Percentiles rank a stretch among this genome's conserved stretches.
These are phyloP conservation scores for Debaryomyces prosopidis DNA, from an alignment of 805 yeast species.

Conservation along the genomic window DNA sequence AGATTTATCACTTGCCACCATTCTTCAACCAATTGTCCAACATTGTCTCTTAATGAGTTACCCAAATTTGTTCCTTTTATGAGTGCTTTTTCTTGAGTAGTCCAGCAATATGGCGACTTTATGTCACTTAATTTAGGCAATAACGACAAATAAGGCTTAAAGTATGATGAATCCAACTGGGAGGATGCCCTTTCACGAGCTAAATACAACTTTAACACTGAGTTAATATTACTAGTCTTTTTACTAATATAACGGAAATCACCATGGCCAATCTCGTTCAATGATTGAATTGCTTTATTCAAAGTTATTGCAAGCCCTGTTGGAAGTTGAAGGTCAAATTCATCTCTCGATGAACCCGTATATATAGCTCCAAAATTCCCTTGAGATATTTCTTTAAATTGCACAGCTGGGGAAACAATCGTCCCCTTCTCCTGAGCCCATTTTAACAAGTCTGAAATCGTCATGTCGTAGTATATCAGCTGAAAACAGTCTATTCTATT, in stretches of 20 bases:
- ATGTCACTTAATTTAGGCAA: conserved; percentile 42
- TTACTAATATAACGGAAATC: conserved; percentile 7
- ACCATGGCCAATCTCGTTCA: conserved; percentile 10
- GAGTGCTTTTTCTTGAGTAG: conserved; percentile 45
- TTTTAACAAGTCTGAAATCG: conserved; percentile 15
- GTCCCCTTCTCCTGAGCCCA: conserved; percentile 39
- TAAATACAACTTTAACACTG: conserved; percentile 36
- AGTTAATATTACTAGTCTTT: conserved; percentile 23
- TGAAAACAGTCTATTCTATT: too few species aligned
- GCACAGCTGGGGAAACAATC: conserved; percentile 18
- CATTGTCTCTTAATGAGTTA: conserved; percentile 50
- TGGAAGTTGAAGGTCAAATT: conserved; percentile 19
- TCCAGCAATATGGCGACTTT: conserved; percentile 72
- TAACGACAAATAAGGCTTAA: conserved; percentile 26
- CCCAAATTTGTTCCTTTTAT: conserved; percentile 72
- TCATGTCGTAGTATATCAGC: background rate
- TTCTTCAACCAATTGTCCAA: conserved; percentile 52
- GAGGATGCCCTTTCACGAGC: conserved; percentile 25
- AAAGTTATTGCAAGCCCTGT: conserved; percentile 18
- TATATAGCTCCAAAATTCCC: conserved; percentile 29
- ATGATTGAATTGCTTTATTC: conserved; percentile 22
- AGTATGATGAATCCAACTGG: conserved; percentile 19
- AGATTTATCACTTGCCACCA: conserved; percentile 50
- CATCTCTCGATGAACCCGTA: conserved; percentile 6
- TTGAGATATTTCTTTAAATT: conserved; percentile 19